phyloP scores from a whole-genome alignment of 306 rosid species.

The Cucurbita maxima region DNA sequence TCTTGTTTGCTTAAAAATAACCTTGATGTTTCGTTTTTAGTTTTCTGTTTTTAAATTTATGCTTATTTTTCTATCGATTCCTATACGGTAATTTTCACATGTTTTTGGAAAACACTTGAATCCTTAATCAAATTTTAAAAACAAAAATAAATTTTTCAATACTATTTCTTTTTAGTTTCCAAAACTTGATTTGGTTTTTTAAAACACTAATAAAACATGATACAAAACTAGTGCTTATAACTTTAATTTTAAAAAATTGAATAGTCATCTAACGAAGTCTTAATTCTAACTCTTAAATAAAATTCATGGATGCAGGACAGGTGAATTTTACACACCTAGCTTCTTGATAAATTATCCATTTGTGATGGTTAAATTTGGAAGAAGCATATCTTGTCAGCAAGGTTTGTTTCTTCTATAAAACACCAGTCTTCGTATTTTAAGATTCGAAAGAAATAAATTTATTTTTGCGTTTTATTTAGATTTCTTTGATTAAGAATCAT shows the following conservation, averaged over 20 bases:
- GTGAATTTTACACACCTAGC: background rate
- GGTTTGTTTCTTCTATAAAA: background rate
- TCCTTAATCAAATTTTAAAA: background rate
- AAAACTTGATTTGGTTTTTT: background rate
- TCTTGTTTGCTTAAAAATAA: background rate
- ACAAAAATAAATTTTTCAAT: no score
- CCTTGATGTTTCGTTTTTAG: no score
- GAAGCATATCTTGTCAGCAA: background rate
- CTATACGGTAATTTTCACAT: background rate
- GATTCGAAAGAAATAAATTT: background rate
- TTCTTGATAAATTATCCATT: background rate
- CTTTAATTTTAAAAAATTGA: no score
- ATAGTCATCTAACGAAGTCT: background rate
- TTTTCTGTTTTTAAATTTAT: background rate
- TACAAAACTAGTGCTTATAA: background rate
- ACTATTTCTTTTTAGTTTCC: no score
- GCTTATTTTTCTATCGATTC: background rate
- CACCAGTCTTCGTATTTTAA: background rate
- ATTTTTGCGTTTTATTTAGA: background rate
- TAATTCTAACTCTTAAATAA: background rate
- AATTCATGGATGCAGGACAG: background rate
- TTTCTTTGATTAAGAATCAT: background rate
- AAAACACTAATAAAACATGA: no score
- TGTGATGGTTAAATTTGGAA: background rate
- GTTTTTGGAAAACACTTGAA: no score